phyloP scores from a whole-genome alignment of 1,284 basidiomycete genomes.

The Irpex rosettiformis region DNA sequence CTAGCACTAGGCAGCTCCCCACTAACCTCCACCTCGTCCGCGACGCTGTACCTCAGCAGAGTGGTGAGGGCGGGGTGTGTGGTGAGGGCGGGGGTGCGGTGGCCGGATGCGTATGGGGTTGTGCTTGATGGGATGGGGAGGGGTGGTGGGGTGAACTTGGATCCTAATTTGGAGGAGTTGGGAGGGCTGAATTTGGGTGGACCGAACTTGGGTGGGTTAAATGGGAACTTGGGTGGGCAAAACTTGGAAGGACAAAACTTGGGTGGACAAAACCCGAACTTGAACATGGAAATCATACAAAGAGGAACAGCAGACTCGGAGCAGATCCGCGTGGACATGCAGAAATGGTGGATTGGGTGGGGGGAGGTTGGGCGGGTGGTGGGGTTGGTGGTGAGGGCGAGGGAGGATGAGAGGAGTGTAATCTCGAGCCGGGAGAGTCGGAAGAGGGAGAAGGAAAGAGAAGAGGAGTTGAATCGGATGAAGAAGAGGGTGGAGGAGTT shows the following conservation, averaged over 20 bases:
- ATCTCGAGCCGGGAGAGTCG: background rate
- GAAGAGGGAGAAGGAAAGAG: background rate
- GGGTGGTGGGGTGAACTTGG: too few relatives aligned
- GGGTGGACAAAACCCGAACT: too few relatives aligned
- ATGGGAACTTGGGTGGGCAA: too few relatives aligned
- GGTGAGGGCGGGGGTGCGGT: slow-evolving; percentile 36
- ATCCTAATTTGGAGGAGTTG: slow-evolving; percentile 22
- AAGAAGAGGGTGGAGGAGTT: background rate
- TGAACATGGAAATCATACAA: too few relatives aligned
- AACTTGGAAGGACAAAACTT: too few relatives aligned
- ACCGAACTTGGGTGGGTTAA: too few relatives aligned
- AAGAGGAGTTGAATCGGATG: too few relatives aligned
- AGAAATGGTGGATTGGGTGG: background rate
- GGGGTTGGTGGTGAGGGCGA: background rate
- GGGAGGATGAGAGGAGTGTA: background rate
- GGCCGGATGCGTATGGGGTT: slow-evolving; percentile 28
- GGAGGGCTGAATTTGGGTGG: too few relatives aligned
- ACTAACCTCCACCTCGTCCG: slow-evolving; percentile 35
- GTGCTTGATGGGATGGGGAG: slow-evolving; percentile 26
- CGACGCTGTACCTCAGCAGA: slow-evolving; percentile 51
- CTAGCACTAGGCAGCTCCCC: slow-evolving; percentile 51
- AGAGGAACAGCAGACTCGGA: too few relatives aligned
- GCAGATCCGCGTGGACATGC: slow-evolving; percentile 16
- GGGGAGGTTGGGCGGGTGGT: background rate
- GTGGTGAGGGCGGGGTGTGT: slow-evolving; percentile 39